These are phyloP conservation scores for Globisporangium nodosum DNA, from an alignment of 352 stramenopile species.

Conservation along the genomic window DNA sequence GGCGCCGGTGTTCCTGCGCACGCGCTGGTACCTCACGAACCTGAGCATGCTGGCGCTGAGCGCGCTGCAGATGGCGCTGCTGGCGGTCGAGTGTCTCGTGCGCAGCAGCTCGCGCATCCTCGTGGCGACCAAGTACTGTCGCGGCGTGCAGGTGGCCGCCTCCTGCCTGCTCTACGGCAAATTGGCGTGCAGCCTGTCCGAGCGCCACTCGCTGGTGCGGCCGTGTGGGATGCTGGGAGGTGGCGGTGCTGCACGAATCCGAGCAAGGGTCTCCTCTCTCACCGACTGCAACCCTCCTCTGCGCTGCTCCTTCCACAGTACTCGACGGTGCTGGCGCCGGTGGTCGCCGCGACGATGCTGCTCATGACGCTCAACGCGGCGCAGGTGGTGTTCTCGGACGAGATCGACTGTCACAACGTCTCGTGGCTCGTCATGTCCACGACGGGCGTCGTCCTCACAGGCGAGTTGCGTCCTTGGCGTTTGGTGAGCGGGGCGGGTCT, in stretches of 20 bases:
- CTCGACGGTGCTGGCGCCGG: conserved; percentile 40
- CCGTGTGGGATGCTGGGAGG: no score
- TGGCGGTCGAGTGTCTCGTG: conserved; percentile 60
- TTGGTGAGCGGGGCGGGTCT: no score
- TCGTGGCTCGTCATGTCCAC: conserved; percentile 71
- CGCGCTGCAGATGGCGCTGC: conserved; percentile 53
- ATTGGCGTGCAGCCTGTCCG: conserved; percentile 56
- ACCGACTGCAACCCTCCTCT: not conserved
- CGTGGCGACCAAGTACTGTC: conserved; percentile 68
- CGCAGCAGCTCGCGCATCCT: conserved; percentile 54
- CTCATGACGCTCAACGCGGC: conserved; percentile 48
- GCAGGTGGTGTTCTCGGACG: conserved; percentile 36
- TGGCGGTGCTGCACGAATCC: no score
- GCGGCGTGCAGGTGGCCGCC: conserved; percentile 55
- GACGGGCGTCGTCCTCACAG: conserved; percentile 48
- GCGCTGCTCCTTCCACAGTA: conserved; percentile 22
- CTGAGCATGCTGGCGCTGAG: conserved; percentile 56
- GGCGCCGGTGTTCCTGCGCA: conserved; percentile 47
- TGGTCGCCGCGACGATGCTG: conserved; percentile 44
- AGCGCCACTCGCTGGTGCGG: conserved; percentile 27
- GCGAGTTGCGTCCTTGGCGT: conserved; percentile 12
- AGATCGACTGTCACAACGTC: conserved; percentile 65
- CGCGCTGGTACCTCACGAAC: conserved; percentile 54
- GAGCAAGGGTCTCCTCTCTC: not conserved
- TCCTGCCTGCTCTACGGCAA: conserved; percentile 69